Conservation (phyloP, 2,329 filamentous ascomycete species). For the Leptographium wingfieldii region DNA sequence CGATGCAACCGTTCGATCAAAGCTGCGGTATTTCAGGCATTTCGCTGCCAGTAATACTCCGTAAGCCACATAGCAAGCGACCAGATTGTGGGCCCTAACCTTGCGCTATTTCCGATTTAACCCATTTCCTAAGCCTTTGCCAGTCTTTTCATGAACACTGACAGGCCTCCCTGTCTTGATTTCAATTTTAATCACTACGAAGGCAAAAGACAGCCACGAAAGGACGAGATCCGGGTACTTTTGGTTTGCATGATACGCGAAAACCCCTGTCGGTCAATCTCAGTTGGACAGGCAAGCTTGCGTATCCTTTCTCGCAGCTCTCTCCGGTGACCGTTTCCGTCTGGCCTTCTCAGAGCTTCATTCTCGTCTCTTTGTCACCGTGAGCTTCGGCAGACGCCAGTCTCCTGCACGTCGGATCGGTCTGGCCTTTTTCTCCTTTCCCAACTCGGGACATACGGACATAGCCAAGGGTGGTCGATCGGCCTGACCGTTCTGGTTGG, state of each 20-base stretch:
- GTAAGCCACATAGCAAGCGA: background rate
- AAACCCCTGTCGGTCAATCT: background rate
- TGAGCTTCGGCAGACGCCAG: background rate
- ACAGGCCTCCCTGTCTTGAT: background rate
- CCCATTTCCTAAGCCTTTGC: too few species aligned
- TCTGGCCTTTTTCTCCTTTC: too few species aligned
- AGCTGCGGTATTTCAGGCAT: background rate
- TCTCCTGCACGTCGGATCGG: background rate
- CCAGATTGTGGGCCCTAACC: background rate
- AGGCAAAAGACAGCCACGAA: background rate
- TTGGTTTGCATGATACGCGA: background rate
- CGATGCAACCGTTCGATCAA: background rate
- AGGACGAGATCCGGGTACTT: background rate
- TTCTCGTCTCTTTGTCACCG: background rate
- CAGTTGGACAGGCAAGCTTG: background rate
- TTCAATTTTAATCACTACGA: background rate
- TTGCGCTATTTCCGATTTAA: too few species aligned
- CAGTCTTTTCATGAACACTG: too few species aligned
- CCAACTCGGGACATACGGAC: too few species aligned
- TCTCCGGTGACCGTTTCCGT: background rate
- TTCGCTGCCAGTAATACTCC: background rate
- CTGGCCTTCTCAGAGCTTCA: background rate
- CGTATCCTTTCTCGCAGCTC: background rate
- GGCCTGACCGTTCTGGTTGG: background rate
- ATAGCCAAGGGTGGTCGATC: background rate